These are phyloP conservation scores for Diplodia mutila DNA, from an alignment of 2,329 filamentous ascomycete genomes.

Conservation along the genomic window DNA sequence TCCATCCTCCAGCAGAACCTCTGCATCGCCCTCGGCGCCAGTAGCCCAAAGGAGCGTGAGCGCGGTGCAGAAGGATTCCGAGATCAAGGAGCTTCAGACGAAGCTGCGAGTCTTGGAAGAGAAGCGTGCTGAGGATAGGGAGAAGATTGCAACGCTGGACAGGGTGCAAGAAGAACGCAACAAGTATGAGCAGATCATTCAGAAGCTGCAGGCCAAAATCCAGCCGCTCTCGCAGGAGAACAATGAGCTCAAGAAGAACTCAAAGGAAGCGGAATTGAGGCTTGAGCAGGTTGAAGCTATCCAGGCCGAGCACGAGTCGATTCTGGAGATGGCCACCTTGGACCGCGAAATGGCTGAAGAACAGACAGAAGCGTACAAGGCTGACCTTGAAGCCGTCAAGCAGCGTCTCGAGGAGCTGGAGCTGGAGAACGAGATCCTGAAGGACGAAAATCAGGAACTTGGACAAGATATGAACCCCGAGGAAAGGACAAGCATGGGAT, in stretches of 20 bases:
- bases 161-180: slow-evolving; percentile 75
- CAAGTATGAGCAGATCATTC: slow-evolving; percentile 80
- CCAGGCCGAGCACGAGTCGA: slow-evolving; percentile 82
- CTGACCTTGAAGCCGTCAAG: slow-evolving; percentile 77
- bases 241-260: slow-evolving; percentile 71
- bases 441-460: slow-evolving; percentile 84
- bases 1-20: slow-evolving; percentile 21
- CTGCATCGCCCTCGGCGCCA: slow-evolving; percentile 9
- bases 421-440: slow-evolving; percentile 82
- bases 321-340: slow-evolving; percentile 82
- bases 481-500: slow-evolving; percentile 82
- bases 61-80: slow-evolving; percentile 46
- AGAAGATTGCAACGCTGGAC: slow-evolving; percentile 79
- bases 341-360: slow-evolving; percentile 98
- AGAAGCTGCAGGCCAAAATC: slow-evolving; percentile 88
- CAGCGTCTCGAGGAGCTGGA: slow-evolving; percentile 80
- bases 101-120: slow-evolving; percentile 87
- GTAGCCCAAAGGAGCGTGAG: slow-evolving; percentile 21
- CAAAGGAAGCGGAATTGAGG: slow-evolving; percentile 74
- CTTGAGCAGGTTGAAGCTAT: slow-evolving; percentile 71
- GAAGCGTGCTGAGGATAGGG: slow-evolving; percentile 81
- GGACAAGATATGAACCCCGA: slow-evolving; percentile 84
- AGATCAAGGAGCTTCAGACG: slow-evolving; percentile 85
- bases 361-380: slow-evolving; percentile 78
- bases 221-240: slow-evolving; percentile 84